Percentiles rank a stretch among this genome's conserved stretches.
These are phyloP conservation scores for Trichomonascaceae sp. DNA, from an alignment of 1,139 yeast species.

Conservation along the genomic window DNA sequence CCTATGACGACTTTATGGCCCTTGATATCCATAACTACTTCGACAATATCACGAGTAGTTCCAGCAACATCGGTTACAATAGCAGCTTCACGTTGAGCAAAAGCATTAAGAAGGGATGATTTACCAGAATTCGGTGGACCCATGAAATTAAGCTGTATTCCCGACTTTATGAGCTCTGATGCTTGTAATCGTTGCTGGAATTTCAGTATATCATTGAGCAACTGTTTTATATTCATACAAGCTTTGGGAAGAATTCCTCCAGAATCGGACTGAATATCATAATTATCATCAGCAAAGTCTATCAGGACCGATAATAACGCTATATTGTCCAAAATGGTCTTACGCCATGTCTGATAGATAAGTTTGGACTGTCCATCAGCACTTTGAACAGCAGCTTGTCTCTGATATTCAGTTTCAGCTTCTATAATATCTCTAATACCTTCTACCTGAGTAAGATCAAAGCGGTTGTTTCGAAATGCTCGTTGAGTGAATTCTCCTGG, in stretches of 20 bases:
- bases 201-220: constrained; percentile 42
- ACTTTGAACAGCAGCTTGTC: constrained; percentile 66
- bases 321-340: constrained; percentile 53
- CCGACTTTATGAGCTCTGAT: constrained; percentile 63
- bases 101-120: constrained; percentile 68
- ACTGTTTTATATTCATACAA: constrained; percentile 35
- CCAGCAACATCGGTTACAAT: constrained; percentile 92
- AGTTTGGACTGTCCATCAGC: constrained; percentile 61
- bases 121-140: constrained; percentile 99
- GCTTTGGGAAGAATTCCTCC: constrained; percentile 43
- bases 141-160: constrained; percentile 64
- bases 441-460: constrained; percentile 77
- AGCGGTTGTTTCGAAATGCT: constrained; percentile 67
- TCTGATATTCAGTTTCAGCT: constrained; percentile 89
- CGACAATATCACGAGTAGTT: constrained; percentile 86
- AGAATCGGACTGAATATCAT: constrained; percentile 61
- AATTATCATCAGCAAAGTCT: constrained; percentile 90
- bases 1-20: constrained; percentile 83
- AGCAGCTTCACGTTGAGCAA: constrained; percentile 79
- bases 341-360: constrained; percentile 62
- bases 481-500: constrained; percentile 88
- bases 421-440: constrained; percentile 85
- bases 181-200: constrained; percentile 44
- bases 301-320: constrained; percentile 82
- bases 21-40: constrained; percentile 69